phyloP scores from a whole-genome alignment of 371 early-diverging fungal species.

The Mucor ambiguus region DNA sequence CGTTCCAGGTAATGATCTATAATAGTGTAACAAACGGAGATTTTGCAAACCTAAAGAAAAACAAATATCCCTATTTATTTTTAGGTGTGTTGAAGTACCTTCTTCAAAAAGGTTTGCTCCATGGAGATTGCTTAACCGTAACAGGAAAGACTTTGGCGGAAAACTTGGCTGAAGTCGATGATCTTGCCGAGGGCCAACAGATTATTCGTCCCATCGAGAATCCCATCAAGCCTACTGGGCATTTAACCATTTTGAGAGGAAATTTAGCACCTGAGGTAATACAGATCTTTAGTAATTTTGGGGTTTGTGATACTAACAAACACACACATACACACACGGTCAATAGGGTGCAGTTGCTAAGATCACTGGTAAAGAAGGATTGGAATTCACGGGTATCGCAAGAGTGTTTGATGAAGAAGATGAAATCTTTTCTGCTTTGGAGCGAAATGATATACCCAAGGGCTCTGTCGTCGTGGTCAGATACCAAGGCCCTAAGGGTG shows the following conservation, averaged over 20 bases:
- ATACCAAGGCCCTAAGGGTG: slow-evolving; percentile 89
- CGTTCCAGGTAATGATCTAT: slow-evolving; percentile 53
- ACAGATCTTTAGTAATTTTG: background rate
- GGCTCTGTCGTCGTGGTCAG: slow-evolving; percentile 85
- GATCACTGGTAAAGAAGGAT: slow-evolving; percentile 98
- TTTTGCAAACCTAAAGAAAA: background rate
- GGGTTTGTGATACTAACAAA: background rate
- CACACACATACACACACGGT: background rate
- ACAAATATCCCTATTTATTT: background rate
- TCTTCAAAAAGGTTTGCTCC: slow-evolving; percentile 67
- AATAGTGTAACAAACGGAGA: background rate
- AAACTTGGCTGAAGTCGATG: slow-evolving; percentile 72
- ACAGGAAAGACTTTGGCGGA: slow-evolving; percentile 88
- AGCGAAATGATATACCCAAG: slow-evolving; percentile 68
- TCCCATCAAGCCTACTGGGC: slow-evolving; percentile 93
- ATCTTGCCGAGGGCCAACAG: slow-evolving; percentile 77
- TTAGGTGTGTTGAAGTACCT: slow-evolving; percentile 83
- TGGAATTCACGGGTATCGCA: slow-evolving; percentile 84
- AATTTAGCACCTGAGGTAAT: slow-evolving; percentile 89
- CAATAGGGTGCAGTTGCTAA: slow-evolving; percentile 86
- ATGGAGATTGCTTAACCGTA: slow-evolving; percentile 84
- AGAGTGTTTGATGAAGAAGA: slow-evolving; percentile 91
- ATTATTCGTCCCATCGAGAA: slow-evolving; percentile 83
- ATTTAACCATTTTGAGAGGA: slow-evolving; percentile 91
- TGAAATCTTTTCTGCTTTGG: slow-evolving; percentile 84